Evolutionary conservation across 1,284 basidiomycete genomes (phyloP), one percentile per base, ranked within the genome.

Genomic region (Malassezia sp.): DNA sequence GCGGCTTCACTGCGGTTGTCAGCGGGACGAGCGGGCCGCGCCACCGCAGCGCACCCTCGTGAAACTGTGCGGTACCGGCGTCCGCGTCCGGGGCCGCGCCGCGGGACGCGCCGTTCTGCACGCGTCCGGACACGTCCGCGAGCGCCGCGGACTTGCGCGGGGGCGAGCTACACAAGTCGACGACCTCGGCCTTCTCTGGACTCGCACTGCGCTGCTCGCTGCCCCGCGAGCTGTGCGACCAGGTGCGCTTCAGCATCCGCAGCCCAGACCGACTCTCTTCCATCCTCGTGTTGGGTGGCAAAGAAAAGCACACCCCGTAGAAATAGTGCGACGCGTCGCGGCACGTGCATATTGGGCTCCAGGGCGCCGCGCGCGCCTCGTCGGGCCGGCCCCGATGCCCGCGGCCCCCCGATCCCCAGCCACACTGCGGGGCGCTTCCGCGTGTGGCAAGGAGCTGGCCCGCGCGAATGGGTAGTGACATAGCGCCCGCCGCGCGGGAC

Each of bases 171-270:
- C 29, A 14, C 26, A 22, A 14, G 20, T 31, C 38, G 20, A 21
- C 15, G 10, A 29, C 27, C 22, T 24, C 7, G 7, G 15, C 15
- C 31, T 31, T 22, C 33, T 6, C 39, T 18, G 42, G 23, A 6
- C 20, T n/a, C 26, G 24, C n/a, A 8, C 24, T 22, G 7, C 21
- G 36, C 15, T 11, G 8, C 5, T n/a, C 21, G 17, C 12, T 10
- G 14, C 15, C 37, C 10, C 29, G 24, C 18, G 27, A 18, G 26
- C 35, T 49, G 14, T 31, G 29, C 21, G 39, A 42, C 48, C 48
- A 50, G 23, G 48, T 20, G 26, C 48, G 48, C 42, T 50, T 50
- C 22, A 50, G 48, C 48, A 50, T 50, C 31, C 48, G 42, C 48
- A 50, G 18, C 14, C 42, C 48, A 9, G 48, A 50, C 8, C 38